Conservation (phyloP, 2,329 filamentous ascomycete species). For the Aureobasidium lini region DNA sequence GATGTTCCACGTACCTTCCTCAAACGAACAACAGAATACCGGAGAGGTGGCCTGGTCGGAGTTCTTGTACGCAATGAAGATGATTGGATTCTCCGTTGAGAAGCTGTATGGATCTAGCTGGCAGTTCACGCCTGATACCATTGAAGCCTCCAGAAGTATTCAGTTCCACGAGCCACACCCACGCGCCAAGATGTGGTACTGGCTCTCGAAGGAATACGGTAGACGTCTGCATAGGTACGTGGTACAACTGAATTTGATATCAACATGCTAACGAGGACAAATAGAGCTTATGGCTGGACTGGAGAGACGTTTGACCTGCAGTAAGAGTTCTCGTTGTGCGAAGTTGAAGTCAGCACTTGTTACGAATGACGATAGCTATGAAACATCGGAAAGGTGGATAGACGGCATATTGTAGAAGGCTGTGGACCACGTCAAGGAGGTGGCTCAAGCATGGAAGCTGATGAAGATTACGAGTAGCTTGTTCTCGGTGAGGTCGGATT, state of each 20-base stretch:
- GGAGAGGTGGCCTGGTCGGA: constrained; percentile 48
- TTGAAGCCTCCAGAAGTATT: constrained; percentile 43
- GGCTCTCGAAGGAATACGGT: constrained; percentile 40
- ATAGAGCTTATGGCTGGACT: constrained; percentile 22
- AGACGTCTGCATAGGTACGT: constrained; percentile 37
- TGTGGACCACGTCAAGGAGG: not conserved
- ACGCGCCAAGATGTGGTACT: constrained; percentile 43
- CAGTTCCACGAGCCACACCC: constrained; percentile 57
- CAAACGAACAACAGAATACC: constrained; percentile 27
- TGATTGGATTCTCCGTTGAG: constrained; percentile 43
- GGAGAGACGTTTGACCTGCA: constrained; percentile 21
- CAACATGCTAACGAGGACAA: constrained; percentile 27
- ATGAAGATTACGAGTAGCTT: not conserved
- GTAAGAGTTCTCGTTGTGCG: constrained; percentile 2
- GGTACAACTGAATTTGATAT: constrained; percentile 35
- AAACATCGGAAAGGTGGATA: not conserved
- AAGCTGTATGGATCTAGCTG: constrained; percentile 56
- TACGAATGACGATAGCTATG: not conserved
- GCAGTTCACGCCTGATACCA: constrained; percentile 45
- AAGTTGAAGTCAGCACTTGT: not conserved
- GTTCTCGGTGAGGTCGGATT: not conserved
- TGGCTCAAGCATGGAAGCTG: not conserved
- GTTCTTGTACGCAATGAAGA: constrained; percentile 45
- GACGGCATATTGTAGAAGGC: not conserved
- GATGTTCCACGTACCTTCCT: constrained; percentile 33